phyloP scores from a whole-genome alignment of 2,329 filamentous ascomycete genomes.

The Sclerotinia glacialis region DNA sequence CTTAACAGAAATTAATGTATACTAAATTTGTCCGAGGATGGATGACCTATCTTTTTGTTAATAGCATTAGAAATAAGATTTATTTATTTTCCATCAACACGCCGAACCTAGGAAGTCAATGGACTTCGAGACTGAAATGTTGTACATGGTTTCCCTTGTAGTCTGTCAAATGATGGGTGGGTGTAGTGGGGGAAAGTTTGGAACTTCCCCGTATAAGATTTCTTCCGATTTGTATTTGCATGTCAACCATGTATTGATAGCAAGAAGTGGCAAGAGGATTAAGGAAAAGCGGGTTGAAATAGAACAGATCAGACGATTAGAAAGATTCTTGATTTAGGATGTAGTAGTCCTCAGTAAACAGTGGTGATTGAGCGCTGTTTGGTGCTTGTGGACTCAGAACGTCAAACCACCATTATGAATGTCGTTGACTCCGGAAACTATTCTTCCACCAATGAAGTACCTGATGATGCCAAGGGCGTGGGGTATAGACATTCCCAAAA shows the following conservation, averaged over 20 bases:
- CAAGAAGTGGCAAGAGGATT: not conserved
- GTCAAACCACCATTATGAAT: not conserved
- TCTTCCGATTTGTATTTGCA: conserved; percentile 13
- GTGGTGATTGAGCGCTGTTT: not conserved
- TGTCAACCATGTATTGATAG: conserved; percentile 13
- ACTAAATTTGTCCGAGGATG: conserved; percentile 13
- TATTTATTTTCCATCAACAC: not conserved
- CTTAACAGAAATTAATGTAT: not conserved
- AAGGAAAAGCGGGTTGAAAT: not conserved
- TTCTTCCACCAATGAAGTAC: conserved; percentile 16
- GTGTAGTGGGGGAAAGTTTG: conserved; percentile 4
- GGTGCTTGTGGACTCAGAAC: not conserved
- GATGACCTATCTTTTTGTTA: conserved; percentile 1
- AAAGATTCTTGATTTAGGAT: not conserved
- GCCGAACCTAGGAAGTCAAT: not conserved
- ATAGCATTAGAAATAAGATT: conserved; percentile 5
- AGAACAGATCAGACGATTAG: not conserved
- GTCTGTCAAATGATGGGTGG: conserved; percentile 5
- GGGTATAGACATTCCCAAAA: conserved; percentile 7
- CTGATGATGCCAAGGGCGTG: conserved; percentile 18
- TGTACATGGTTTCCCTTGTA: conserved; percentile 8
- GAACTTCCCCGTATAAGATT: conserved; percentile 6
- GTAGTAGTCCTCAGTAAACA: not conserved
- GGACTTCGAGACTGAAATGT: not conserved
- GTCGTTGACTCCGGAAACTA: conserved; percentile 12